A percentile compares a stretch with the other conserved stretches of the same genome.
Evolutionary conservation across 805 yeast genomes (phyloP).

Genomic region (Blastobotrys chiropterorum): DNA sequence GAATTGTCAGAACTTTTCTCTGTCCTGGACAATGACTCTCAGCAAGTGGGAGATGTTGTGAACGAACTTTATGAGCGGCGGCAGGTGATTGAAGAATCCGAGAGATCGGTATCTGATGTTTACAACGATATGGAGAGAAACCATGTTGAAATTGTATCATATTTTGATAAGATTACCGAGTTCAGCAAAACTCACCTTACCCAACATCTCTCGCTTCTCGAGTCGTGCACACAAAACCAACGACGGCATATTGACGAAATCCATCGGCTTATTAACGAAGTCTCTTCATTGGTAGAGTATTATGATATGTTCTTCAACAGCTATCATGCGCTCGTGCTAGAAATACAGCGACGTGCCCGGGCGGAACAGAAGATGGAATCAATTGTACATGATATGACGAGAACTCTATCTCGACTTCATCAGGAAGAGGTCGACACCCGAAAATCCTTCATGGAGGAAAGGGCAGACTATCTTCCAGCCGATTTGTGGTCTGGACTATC

Average conservation of each 20-base stretch:
- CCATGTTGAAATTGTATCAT: conserved; percentile 20
- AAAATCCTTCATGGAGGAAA: conserved; percentile 37
- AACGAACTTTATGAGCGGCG: conserved; percentile 21
- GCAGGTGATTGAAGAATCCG: conserved; percentile 16
- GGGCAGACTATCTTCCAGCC: conserved; percentile 54
- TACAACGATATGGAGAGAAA: conserved; percentile 20
- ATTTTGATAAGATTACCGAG: conserved; percentile 13
- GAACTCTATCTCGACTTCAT: conserved; percentile 35
- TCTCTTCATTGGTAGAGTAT: conserved; percentile 40
- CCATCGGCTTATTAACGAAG: conserved; percentile 29
- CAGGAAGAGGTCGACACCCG: conserved; percentile 41
- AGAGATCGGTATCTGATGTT: conserved; percentile 17
- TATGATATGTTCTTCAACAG: conserved; percentile 46
- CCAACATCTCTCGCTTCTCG: conserved; percentile 17
- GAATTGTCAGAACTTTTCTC: conserved; percentile 49
- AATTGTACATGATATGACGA: conserved; percentile 38
- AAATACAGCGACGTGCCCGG: conserved; percentile 44
- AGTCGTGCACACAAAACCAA: conserved; percentile 19
- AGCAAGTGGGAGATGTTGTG: conserved; percentile 29
- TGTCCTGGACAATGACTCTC: conserved; percentile 39
- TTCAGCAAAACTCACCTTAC: conserved; percentile 19
- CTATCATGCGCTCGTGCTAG: conserved; percentile 47
- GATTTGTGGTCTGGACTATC: conserved; percentile 45
- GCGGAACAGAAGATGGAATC: conserved; percentile 37
- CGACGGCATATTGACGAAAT: conserved; percentile 24